Conservation (phyloP, 768 basidiomycete genomes). For the Omphalotus guepiniiformis region DNA sequence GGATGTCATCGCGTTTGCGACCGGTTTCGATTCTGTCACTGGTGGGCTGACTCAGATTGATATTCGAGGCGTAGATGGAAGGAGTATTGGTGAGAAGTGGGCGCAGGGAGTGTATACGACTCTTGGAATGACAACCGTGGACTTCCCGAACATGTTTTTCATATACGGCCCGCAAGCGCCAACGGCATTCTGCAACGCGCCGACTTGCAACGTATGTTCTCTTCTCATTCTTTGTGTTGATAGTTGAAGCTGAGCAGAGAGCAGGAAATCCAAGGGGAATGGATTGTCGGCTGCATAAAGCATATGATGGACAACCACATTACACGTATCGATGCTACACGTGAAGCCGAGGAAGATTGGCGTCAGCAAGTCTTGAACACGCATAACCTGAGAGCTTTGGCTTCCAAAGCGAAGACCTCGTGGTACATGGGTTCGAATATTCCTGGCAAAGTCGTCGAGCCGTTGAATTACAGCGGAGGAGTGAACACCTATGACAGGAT, state of each 20-base stretch:
- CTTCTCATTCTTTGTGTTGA: background rate
- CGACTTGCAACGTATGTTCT: conserved; percentile 3
- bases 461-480: conserved; percentile 13
- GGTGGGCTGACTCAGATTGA: conserved; percentile 14
- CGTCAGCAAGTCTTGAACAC: background rate
- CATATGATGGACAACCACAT: conserved; percentile 13
- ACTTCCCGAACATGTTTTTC: conserved; percentile 18
- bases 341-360: conserved; percentile 4
- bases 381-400: no score
- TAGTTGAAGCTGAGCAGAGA: background rate
- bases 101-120: conserved; percentile 12
- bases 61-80: conserved; percentile 14
- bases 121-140: conserved; percentile 13
- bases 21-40: conserved; percentile 15
- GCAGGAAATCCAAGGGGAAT: conserved; percentile 24
- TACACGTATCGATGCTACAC: background rate
- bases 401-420: conserved; percentile 3
- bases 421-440: conserved; percentile 16
- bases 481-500: conserved; percentile 8
- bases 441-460: conserved; percentile 13
- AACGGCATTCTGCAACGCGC: conserved; percentile 11
- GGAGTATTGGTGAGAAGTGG: conserved; percentile 15
- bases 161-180: conserved; percentile 13
- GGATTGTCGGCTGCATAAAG: conserved; percentile 20
- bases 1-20: conserved; percentile 16